Base-by-base conservation (phyloP, 2,329 filamentous ascomycete genomes). In the Raffaelea ambrosiae region DNA sequence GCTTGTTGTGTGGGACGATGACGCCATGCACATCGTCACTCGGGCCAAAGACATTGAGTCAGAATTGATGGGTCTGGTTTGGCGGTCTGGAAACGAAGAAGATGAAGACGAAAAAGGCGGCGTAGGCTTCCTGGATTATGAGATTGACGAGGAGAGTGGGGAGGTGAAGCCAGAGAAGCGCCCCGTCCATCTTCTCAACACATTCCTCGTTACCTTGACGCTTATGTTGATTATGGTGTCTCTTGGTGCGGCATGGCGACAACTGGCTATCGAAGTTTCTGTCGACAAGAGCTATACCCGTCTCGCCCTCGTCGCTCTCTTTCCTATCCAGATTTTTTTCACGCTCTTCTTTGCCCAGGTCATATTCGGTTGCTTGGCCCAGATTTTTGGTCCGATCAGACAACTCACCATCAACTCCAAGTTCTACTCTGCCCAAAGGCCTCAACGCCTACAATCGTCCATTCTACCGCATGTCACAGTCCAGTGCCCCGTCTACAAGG, bases 401-500 rank as follows among this genome's bases (percentile, higher is more conserved):
- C 84, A 90, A 60, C 73, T 91, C 62, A 77, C 73, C 29, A 68
- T 75, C 57, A 93, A 93, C 72, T 88, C 85, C 59, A 86, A 85
- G 63, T 91, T 83, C 69, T 93, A 85, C 67, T 91, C 87, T 0
- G 87, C 84, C 1, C 71, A 74, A n/a, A 74, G 83, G 9, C 81
- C 83, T 2, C 75, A 76, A 19, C 72, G 84, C 43, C 64, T 89
- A 23, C 75, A 76, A 48, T 68, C 65, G 1, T 58, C 66, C 7
- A 60, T 70, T 22, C 72, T 90, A 16, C 85, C 84, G 2, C 86
- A 88, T 59, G 73, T 88, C 53, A 91, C 86, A 3, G 85, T 94
- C 39, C 88, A 95, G 60, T 90, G 86, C 62, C 88, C 88, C 4
- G 86, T 94, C 0, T 94, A 93, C 70, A 93, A 91, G 63, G 88